phyloP scores from a whole-genome alignment of 495 filamentous ascomycete species.

The Talaromyces wortmannii region DNA sequence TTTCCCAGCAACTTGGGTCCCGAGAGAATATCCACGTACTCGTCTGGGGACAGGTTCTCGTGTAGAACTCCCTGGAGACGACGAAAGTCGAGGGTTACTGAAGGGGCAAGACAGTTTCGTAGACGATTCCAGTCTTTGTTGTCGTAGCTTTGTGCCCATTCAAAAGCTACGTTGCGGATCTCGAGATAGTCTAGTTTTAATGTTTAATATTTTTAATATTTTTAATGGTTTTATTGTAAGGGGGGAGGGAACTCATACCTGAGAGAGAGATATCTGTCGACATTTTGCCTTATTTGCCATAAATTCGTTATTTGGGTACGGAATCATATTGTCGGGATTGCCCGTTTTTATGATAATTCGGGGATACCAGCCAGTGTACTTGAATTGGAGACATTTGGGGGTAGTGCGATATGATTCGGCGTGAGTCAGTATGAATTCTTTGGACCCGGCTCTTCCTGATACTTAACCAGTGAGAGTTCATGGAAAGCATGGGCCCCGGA shows the following conservation, averaged over 20 bases:
- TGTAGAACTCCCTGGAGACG: slow-evolving; percentile 61
- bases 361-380: too few species aligned
- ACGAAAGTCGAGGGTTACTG: slow-evolving; percentile 58
- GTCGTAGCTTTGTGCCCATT: slow-evolving; percentile 68
- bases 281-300: not conserved
- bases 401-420: too few species aligned
- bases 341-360: too few species aligned
- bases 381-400: too few species aligned
- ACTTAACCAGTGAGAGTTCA: too few species aligned
- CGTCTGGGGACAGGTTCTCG: slow-evolving; percentile 58
- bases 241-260: not conserved
- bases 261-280: not conserved
- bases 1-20: slow-evolving; percentile 53
- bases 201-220: not conserved
- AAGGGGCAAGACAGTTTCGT: slow-evolving; percentile 56
- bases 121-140: slow-evolving; percentile 63
- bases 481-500: too few species aligned
- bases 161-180: not conserved
- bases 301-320: too few species aligned
- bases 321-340: too few species aligned
- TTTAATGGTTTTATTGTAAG: too few species aligned
- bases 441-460: too few species aligned
- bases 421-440: too few species aligned
- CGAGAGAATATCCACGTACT: slow-evolving; percentile 57
- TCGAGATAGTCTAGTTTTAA: not conserved